Evolutionary conservation across 202 grass and related monocot species (phyloP).

Genomic region (Eragrostis tef): DNA sequence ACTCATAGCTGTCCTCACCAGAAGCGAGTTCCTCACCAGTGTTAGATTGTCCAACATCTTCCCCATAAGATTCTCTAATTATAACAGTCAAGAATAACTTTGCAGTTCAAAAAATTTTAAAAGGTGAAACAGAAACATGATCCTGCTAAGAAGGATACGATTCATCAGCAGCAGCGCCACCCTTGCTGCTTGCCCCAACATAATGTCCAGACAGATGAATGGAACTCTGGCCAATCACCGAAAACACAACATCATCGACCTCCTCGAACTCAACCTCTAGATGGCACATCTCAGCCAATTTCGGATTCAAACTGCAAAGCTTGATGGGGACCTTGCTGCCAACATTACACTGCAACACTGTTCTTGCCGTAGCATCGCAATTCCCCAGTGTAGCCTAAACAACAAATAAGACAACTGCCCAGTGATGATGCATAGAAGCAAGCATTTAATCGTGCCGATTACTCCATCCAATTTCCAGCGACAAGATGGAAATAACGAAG

Average conservation of each 20-base stretch:
- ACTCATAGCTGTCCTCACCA: slow-evolving; percentile 79
- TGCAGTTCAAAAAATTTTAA: neutral
- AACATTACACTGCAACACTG: slow-evolving; percentile 80
- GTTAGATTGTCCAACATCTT: slow-evolving; percentile 77
- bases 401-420: neutral
- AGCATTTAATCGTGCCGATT: neutral
- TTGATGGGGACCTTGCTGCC: slow-evolving; percentile 72
- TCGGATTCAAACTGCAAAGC: slow-evolving; percentile 72
- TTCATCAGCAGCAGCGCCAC: slow-evolving; percentile 48
- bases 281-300: slow-evolving; percentile 63
- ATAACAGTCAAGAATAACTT: slow-evolving; percentile 52
- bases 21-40: slow-evolving; percentile 59
- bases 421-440: neutral
- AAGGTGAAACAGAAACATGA: slow-evolving; percentile 8
- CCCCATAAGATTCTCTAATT: slow-evolving; percentile 71
- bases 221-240: slow-evolving; percentile 64
- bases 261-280: slow-evolving; percentile 94
- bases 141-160: slow-evolving; percentile 66
- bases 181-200: slow-evolving; percentile 23
- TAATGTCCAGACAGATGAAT: slow-evolving; percentile 80
- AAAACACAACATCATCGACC: slow-evolving; percentile 67
- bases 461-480: neutral
- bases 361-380: slow-evolving; percentile 48
- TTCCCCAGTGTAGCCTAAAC: slow-evolving; percentile 65
- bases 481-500: neutral